Evolutionary conservation across 2,329 filamentous ascomycete genomes (phyloP), one percentile per base, ranked within the genome.

Genomic region (Peltaster fructicola): DNA sequence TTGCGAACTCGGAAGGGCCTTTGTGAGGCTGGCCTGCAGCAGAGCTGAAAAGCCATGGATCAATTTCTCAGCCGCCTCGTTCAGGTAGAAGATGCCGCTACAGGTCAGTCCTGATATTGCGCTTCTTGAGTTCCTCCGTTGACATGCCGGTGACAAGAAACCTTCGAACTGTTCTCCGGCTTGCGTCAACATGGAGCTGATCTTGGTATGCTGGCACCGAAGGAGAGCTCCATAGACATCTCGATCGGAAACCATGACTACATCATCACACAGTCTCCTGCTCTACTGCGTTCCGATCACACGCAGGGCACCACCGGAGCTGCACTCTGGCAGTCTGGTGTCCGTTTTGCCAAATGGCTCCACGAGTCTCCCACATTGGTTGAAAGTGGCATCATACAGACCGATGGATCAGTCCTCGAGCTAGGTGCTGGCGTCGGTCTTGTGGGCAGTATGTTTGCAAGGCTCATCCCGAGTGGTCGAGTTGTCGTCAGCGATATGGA

Each of bases 301-400:
- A 63, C 68, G 14, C 73, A 64, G 8, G 76, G 75, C 2, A 82
- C 76, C 2, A 82, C 76, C 1, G 74, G 76, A 22, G 76, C 76
- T 43, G 68, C 92, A 10, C 59, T 95, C 6, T 98, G 88, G 88
- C 82, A 78, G 50, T 75, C 92, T 37, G 85, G 81, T 0, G 81
- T 84, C 6, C 58, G 71, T 21, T 72, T 95, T 43, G 79, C 84
- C 12, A 58, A 68, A 35, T 95, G 81, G 81, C 63, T 95, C 22
- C 27, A 25, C 10, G 15, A 14, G 10, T n/a, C n/a, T n/a, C n/a
- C n/a, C n/a, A n/a, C n/a, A n/a, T n/a, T n/a, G n/a, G n/a, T n/a
- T n/a, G n/a, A n/a, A n/a, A 40, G 52, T 28, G 53, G 52, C 22
- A 41, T 73, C 24, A 57, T 85, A 6, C 50, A 56, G 13, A 31